Base-by-base conservation (phyloP, 345 rosid species). In the Conringia planisiliqua region DNA sequence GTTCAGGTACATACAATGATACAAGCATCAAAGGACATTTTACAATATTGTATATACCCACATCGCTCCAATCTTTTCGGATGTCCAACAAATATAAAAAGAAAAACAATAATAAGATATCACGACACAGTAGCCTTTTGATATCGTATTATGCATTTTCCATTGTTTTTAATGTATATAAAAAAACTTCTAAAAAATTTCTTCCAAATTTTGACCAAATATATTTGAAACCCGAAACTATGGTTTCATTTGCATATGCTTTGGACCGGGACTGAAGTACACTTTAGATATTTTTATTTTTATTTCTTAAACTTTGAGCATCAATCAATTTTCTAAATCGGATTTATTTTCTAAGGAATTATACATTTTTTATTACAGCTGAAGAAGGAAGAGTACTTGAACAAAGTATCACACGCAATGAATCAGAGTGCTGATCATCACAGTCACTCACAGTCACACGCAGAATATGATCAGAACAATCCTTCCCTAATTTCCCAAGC, bases 361-460 rank as follows among this genome's bases (percentile, higher is more conserved):
- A 9, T 14, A 44, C 3, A 50, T 48, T 9, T 16, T 10, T 12
- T 33, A 6, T 52, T 61, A 72, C 74, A 83, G 86, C 60, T 72
- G 64, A 83, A 72, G 79, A 78, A 76, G 65, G 84, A 83, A 30
- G 84, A 83, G 68, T 81, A 66, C 30, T 44, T 71, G 74, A 70
- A 81, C 66, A 72, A 75, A 4, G 75, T 78, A 16, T 74, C 80
- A 33, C 79, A 81, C 6, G 82, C 78, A 50, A 66, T 69, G 77
- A 78, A 72, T 66, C 80, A 47, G 66, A 57, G 64, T 65, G 66
- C 44, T 59, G 82, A 79, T 24, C 78, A 69, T 6, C 66, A 48
- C 10, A 22, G 30, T 54, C 65, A 70, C 44, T 54, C 74, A 30
- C 79, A 75, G 33, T 42, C 52, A 27, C 68, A 68, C 46, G 33